Conservation (phyloP, 208 protist genomes). For the Trypanosoma rangeli region DNA sequence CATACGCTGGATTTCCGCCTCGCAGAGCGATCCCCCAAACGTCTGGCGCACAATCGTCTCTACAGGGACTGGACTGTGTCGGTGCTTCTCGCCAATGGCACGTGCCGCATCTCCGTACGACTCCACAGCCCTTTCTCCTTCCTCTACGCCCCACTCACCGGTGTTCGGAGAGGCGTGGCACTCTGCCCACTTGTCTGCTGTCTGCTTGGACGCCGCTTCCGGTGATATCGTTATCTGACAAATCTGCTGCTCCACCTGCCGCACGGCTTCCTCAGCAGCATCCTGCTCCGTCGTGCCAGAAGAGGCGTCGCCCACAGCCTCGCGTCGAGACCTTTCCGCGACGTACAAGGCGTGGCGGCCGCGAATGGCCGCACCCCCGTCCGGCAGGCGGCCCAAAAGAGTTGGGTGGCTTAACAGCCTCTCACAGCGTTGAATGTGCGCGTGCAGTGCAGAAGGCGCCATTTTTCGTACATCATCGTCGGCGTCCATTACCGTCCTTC, state of each 20-base stretch:
- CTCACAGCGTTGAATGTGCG: constrained; percentile 65
- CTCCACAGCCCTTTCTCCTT: neutral
- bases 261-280: neutral
- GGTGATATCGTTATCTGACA: neutral
- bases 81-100: constrained; percentile 54
- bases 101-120: constrained; percentile 27
- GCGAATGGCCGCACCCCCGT: constrained; percentile 51
- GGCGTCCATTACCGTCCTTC: constrained; percentile 17
- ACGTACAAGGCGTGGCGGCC: constrained; percentile 41
- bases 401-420: constrained; percentile 50
- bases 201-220: neutral
- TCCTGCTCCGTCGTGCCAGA: neutral
- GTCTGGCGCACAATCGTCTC: constrained; percentile 68
- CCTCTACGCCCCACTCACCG: neutral
- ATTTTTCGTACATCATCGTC: constrained; percentile 34
- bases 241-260: neutral
- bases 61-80: constrained; percentile 51
- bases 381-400: constrained; percentile 57
- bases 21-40: constrained; percentile 70
- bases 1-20: constrained; percentile 78
- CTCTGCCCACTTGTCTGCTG: neutral
- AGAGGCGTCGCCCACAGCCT: neutral
- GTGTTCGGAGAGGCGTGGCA: neutral
- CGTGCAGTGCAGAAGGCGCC: constrained; percentile 32
- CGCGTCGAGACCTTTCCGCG: constrained; percentile 39